Evolutionary conservation across 805 yeast species (phyloP).

Genomic region (Metschnikowia baotianmanensis): DNA sequence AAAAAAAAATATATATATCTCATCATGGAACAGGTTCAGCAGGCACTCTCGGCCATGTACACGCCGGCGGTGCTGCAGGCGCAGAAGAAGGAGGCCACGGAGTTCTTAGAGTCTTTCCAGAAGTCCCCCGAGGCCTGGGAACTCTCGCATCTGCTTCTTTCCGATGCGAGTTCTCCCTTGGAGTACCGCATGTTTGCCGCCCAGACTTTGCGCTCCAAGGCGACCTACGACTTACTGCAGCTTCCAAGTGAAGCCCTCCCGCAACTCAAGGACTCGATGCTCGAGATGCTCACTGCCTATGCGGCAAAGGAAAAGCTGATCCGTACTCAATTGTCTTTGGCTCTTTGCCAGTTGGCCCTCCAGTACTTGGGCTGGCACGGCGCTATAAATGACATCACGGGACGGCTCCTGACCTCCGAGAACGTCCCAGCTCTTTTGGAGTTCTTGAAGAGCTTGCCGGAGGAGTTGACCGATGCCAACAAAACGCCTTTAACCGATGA

Average conservation of each 20-base stretch:
- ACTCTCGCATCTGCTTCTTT: slow-evolving; percentile 55
- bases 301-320: slow-evolving; percentile 48
- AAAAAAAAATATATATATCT: neutral
- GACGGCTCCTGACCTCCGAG: slow-evolving; percentile 40
- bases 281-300: slow-evolving; percentile 54
- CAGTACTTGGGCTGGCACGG: slow-evolving; percentile 73
- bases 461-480: slow-evolving; percentile 77
- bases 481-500: slow-evolving; percentile 78
- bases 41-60: slow-evolving; percentile 51
- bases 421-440: slow-evolving; percentile 57
- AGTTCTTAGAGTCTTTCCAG: slow-evolving; percentile 76
- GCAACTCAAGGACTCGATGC: slow-evolving; percentile 65
- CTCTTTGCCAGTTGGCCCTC: slow-evolving; percentile 77
- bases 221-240: slow-evolving; percentile 80
- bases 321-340: slow-evolving; percentile 78
- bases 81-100: slow-evolving; percentile 50
- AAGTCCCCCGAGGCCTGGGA: slow-evolving; percentile 83
- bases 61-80: slow-evolving; percentile 36
- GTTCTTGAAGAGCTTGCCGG: slow-evolving; percentile 85
- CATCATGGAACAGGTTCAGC: slow-evolving; percentile 32
- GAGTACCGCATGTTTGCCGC: slow-evolving; percentile 81
- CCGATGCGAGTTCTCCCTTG: slow-evolving; percentile 32
- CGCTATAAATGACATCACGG: slow-evolving; percentile 67
- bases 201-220: slow-evolving; percentile 83
- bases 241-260: slow-evolving; percentile 51